These are phyloP conservation scores for Coniochaeta sp. DNA, from an alignment of 2,329 filamentous ascomycete species.

Conservation along the genomic window DNA sequence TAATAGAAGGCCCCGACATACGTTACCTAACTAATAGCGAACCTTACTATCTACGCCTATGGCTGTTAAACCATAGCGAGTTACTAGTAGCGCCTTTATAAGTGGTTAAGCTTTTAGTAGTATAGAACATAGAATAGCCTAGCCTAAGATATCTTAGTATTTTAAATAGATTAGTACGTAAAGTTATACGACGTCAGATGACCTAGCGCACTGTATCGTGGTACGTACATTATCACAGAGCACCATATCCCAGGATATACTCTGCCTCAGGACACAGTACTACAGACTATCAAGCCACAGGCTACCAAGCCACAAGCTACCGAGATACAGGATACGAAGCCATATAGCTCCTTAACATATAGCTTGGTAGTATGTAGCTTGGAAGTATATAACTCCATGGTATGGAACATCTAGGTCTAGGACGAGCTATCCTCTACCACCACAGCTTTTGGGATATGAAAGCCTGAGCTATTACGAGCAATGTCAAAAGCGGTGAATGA, in stretches of 20 bases:
- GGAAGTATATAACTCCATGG: not conserved
- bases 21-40: too few relatives aligned
- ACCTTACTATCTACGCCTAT: too few relatives aligned
- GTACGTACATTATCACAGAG: not conserved
- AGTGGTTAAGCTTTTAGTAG: too few relatives aligned
- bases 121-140: too few relatives aligned
- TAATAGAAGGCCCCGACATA: too few relatives aligned
- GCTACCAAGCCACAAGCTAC: not conserved
- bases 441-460: too few relatives aligned
- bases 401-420: not conserved
- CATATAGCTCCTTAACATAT: not conserved
- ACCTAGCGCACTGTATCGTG: not conserved
- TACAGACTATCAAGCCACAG: not conserved
- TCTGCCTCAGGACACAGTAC: not conserved
- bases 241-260: not conserved
- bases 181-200: not conserved
- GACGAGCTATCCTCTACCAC: not conserved
- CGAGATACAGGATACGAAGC: not conserved
- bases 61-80: too few relatives aligned
- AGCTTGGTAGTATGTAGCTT: not conserved
- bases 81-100: too few relatives aligned
- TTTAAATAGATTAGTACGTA: not conserved
- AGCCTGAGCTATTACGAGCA: too few relatives aligned
- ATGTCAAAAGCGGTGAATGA: too few relatives aligned
- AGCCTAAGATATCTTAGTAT: not conserved